phyloP scores from a whole-genome alignment of 176 grass and related monocot species.

The Paspalum notatum region DNA sequence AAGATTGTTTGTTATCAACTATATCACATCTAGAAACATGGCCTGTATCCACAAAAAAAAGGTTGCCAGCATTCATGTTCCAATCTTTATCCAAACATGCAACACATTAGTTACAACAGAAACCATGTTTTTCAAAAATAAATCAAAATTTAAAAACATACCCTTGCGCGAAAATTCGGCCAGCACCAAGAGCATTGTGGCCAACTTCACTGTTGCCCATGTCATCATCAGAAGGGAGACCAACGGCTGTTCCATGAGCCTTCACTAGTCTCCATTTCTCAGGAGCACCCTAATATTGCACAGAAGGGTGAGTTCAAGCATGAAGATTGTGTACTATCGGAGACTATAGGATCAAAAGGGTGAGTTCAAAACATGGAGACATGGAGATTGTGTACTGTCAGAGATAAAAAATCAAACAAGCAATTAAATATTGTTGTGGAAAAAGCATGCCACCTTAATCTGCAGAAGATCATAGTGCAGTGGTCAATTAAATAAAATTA shows the following conservation, averaged over 20 bases:
- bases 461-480: background rate
- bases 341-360: background rate
- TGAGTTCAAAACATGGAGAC: background rate
- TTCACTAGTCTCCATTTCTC: slow-evolving; percentile 91
- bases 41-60: background rate
- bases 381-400: background rate
- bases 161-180: slow-evolving; percentile 89
- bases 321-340: background rate
- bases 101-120: background rate
- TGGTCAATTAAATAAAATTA: background rate
- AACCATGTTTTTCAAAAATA: slow-evolving; percentile 3
- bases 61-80: background rate
- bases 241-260: slow-evolving; percentile 95
- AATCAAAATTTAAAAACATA: slow-evolving; percentile 48
- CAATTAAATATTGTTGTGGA: background rate
- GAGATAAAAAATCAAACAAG: background rate
- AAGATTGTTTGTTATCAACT: background rate
- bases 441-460: background rate
- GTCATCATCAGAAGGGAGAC: slow-evolving; percentile 91
- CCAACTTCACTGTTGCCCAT: slow-evolving; percentile 99
- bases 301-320: slow-evolving; percentile 1
- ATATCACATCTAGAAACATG: background rate
- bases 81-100: background rate
- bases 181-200: slow-evolving; percentile 97
- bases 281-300: slow-evolving; percentile 67